phyloP scores from a whole-genome alignment of 352 stramenopile genomes.

The Peronosclerospora sorghi region DNA sequence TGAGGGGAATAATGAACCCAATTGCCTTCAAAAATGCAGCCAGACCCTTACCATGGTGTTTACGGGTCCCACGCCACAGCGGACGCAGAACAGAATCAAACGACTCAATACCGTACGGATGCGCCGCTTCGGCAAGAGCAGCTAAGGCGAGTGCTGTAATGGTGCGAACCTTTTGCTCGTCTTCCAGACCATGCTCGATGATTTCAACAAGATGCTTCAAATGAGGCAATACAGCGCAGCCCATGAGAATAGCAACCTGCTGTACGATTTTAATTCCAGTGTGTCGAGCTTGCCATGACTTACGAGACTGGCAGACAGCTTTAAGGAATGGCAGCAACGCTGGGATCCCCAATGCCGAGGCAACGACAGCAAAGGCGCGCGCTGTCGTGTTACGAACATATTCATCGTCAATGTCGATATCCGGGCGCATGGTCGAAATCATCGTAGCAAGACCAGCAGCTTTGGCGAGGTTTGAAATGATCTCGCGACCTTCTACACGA shows the following conservation, averaged over 20 bases:
- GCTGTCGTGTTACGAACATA: constrained; percentile 99
- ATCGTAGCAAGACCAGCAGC: constrained; percentile 97
- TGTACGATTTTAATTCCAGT: constrained; percentile 99
- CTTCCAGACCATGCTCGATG: constrained; percentile 94
- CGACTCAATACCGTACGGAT: constrained; percentile 99
- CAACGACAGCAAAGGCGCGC: constrained; percentile 97
- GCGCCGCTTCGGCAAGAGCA: constrained; percentile 93
- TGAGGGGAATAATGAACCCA: constrained; percentile 98
- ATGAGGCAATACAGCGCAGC: constrained; percentile 96
- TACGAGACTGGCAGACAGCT: constrained; percentile 96
- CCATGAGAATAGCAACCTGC: constrained; percentile 98
- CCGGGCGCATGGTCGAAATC: constrained; percentile 98
- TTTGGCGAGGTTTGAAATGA: constrained; percentile 99
- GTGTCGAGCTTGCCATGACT: constrained; percentile 98
- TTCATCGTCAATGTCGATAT: constrained; percentile 98
- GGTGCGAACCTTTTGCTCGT: constrained; percentile 98
- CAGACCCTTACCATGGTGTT: constrained; percentile 96
- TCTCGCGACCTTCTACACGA: constrained; percentile 96
- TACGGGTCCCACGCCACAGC: constrained; percentile 95
- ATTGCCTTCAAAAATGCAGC: constrained; percentile 98
- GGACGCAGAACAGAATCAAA: constrained; percentile 97
- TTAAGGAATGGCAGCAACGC: constrained; percentile 97
- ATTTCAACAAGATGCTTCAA: constrained; percentile 97
- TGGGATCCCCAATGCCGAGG: constrained; percentile 95
- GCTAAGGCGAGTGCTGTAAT: constrained; percentile 97